phyloP scores from a whole-genome alignment of 306 rosid species.

The Fragaria vesca region DNA sequence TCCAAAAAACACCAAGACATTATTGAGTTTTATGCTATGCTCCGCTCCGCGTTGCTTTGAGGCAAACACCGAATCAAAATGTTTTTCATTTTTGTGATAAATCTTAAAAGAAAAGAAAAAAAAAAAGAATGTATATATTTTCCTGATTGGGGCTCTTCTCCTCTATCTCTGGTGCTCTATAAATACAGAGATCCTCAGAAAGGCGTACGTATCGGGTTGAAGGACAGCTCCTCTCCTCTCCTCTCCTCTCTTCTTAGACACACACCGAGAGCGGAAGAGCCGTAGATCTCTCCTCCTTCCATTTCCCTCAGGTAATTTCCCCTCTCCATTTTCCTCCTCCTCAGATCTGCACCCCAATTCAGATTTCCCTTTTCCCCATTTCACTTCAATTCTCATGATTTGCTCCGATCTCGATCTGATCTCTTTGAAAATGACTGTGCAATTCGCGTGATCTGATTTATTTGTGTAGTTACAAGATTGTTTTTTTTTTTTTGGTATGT shows the following conservation, averaged over 20 bases:
- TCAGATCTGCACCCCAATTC: background rate
- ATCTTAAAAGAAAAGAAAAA: background rate
- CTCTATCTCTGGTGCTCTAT: background rate
- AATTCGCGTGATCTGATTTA: background rate
- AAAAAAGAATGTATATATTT: too few relatives aligned
- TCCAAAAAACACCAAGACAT: background rate
- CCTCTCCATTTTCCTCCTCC: background rate
- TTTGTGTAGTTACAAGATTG: background rate
- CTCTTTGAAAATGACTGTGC: background rate
- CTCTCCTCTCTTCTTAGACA: background rate
- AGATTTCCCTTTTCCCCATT: background rate
- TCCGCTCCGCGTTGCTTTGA: background rate
- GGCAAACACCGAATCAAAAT: background rate
- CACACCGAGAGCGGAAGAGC: background rate
- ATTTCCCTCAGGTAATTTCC: conserved; percentile 29
- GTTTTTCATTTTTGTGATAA: background rate
- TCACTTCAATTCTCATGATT: background rate
- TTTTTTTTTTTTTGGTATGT: too few relatives aligned
- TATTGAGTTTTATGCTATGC: background rate
- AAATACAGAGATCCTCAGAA: conserved; percentile 1
- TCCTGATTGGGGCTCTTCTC: background rate
- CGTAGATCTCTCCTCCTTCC: conserved; percentile 10
- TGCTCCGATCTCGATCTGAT: conserved; percentile 18
- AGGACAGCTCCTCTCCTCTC: conserved; percentile 16
- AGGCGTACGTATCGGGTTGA: conserved; percentile 3